Percentiles rank a stretch among this genome's conserved stretches.
Conservation (phyloP, 768 basidiomycete genomes). For the Rhizopogon salebrosus region DNA sequence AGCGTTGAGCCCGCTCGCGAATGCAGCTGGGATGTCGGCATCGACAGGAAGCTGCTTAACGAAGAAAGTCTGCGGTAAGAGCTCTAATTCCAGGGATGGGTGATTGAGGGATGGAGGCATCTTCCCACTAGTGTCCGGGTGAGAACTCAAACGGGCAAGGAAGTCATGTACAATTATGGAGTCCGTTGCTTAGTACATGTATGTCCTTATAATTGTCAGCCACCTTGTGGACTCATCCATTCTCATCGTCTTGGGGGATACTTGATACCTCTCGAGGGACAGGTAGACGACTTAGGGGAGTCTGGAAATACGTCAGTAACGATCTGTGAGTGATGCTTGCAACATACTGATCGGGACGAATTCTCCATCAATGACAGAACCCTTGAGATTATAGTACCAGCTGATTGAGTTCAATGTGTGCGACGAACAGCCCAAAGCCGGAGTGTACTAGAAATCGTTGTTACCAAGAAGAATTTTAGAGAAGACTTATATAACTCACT, state of each 20-base stretch:
- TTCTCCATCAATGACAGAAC: conserved; percentile 61
- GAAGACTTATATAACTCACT: conserved; percentile 8
- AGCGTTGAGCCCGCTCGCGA: conserved; percentile 23
- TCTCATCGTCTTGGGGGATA: conserved; percentile 49
- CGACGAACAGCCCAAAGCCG: conserved; percentile 40
- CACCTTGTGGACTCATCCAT: not conserved
- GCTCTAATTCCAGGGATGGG: conserved; percentile 42
- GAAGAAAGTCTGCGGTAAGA: conserved; percentile 40
- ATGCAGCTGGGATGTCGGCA: conserved; percentile 26
- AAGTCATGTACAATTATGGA: conserved; percentile 1
- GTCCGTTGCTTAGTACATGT: not conserved
- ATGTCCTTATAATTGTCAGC: not conserved
- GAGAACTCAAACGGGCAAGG: not conserved
- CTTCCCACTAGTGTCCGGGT: not conserved
- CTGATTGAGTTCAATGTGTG: conserved; percentile 39
- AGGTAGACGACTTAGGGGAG: conserved; percentile 43
- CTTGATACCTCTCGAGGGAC: conserved; percentile 51
- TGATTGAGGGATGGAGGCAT: conserved; percentile 43
- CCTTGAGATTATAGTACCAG: conserved; percentile 62
- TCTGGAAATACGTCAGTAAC: conserved; percentile 29
- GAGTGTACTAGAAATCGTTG: conserved; percentile 36
- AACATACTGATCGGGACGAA: conserved; percentile 55
- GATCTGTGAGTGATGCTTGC: not conserved
- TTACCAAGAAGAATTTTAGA: conserved; percentile 1
- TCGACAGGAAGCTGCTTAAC: conserved; percentile 34